Evolutionary conservation across 768 basidiomycete genomes (phyloP).

Genomic region (Lentinus brumalis): DNA sequence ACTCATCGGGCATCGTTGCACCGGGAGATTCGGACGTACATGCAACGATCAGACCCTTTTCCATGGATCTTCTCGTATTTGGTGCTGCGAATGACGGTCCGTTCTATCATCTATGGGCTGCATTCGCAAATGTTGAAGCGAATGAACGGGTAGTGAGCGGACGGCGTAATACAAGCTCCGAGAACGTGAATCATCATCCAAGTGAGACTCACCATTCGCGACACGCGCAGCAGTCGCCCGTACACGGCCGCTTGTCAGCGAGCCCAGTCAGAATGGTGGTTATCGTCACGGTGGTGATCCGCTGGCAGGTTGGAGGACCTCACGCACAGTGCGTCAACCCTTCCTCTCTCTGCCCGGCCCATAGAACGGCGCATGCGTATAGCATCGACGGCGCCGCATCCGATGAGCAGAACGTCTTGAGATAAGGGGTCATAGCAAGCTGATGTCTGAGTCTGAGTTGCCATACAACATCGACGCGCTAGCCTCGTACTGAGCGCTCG

Average conservation of each 20-base stretch:
- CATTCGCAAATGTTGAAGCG: too few species aligned
- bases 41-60: too few species aligned
- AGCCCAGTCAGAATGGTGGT: conserved; percentile 39
- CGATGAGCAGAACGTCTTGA: conserved; percentile 58
- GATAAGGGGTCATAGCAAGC: background rate
- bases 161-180: background rate
- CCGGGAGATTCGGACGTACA: too few species aligned
- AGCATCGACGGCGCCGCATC: conserved; percentile 66
- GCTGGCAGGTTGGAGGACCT: too few species aligned
- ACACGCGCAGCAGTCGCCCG: conserved; percentile 72
- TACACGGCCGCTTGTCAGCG: conserved; percentile 57
- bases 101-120: conserved; percentile 58
- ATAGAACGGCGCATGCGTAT: conserved; percentile 48
- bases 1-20: too few species aligned
- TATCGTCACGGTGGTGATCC: too few species aligned
- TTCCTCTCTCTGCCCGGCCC: background rate
- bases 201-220: conserved; percentile 42
- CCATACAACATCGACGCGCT: too few species aligned
- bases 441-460: too few species aligned
- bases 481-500: too few species aligned
- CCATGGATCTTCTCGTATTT: conserved; percentile 59
- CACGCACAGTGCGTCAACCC: too few species aligned
- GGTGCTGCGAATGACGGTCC: conserved; percentile 54
- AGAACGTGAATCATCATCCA: background rate
- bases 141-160: background rate